Base-by-base conservation (phyloP, 352 stramenopile species). In the Phytophthora pisi region DNA sequence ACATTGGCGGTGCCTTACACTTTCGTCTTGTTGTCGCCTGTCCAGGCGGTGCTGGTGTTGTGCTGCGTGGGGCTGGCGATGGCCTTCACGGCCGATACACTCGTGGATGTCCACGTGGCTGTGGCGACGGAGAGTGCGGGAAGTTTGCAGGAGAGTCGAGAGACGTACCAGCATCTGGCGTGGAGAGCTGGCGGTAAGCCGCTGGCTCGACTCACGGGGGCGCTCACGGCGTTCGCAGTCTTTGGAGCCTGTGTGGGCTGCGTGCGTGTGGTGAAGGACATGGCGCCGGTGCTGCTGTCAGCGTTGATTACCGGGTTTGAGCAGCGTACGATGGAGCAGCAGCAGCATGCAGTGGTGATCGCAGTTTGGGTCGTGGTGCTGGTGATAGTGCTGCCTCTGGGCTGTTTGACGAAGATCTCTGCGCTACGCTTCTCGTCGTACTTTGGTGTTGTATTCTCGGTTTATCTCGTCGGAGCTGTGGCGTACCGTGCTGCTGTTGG, bases 211-310 rank as follows among this genome's bases (percentile, higher is more conserved):
- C 30, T 89, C 26, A 80, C 89, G 23, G 86, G 82, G 23, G 77
- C 78, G 7, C 74, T 88, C 50, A 89, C 86, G 11, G 84, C 81
- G 11, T 86, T 93, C 53, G 86, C 82, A 3, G 82, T 93, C 20
- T 93, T 92, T 70, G 86, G 86, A 42, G 86, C 83, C 0, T 93
- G 86, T 56, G 83, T 93, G 15, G 86, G 86, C 13, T 91, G 86
- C 31, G 66, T 93, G 13, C 64, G 84, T 31, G 83, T 93, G 40
- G 82, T 92, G 38, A 78, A 81, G 24, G 86, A 93, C 68, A 90
- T 93, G 76, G 82, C 75, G 38, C 86, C 83, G n/a, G 70, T 78
- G 55, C 68, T 93, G 23, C 18, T 92, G 24, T 61, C 74, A 28
- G 59, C 83, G 10, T 6, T 65, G 26, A 42, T 47, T 50, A 16